Base-by-base conservation (phyloP, 1,139 yeast genomes). In the Zygosaccharomyces sapae region DNA sequence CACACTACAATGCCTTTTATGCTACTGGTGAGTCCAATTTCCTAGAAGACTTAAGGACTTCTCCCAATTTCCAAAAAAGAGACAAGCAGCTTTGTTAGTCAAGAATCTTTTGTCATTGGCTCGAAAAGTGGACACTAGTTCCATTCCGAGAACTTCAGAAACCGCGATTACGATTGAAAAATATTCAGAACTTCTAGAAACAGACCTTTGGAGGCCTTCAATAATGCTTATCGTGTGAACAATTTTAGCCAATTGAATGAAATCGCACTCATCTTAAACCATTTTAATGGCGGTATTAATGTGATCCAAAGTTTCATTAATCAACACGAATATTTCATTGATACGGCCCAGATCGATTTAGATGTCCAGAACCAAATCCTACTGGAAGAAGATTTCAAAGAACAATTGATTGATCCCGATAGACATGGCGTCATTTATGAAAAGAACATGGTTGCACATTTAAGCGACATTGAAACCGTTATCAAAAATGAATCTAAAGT, bases 231-330 rank as follows among this genome's bases (percentile, higher is more conserved):
- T 51, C 60, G 65, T 44, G 61, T 62, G 19, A 67, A 66, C 47
- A 85, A 83, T 54, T 76, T 82, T 57, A 74, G 75, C n/a, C 79
- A 79, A 45, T 83, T 92, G 86, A 81, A 78, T 56, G 89, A 83
- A 49, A 80, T 87, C 33, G 89, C 97, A 0, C 79, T 79, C 44
- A 79, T 89, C n/a, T 71, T 90, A 45, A 77, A 82, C 46, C 87
- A 82, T 50, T 90, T 83, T 68, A 90, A 92, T 60, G 94, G 90
- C 8, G 97, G 97, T 7, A 75, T 80, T 3, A 82, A 83, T 50
- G 94, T 89, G 9, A 84, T 88, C 10, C 89, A 84, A 62, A 79
- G 86, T 45, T 90, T 87, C 68, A 88, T 89, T 38, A 83, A 81
- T 61, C 89, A 86, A 61, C 89, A 86, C 63, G 86, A 82, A 50